Evolutionary conservation across 192 early-diverging fungal genomes (phyloP), one percentile per base, ranked within the genome.

Genomic region (Chytriomyces sp.): DNA sequence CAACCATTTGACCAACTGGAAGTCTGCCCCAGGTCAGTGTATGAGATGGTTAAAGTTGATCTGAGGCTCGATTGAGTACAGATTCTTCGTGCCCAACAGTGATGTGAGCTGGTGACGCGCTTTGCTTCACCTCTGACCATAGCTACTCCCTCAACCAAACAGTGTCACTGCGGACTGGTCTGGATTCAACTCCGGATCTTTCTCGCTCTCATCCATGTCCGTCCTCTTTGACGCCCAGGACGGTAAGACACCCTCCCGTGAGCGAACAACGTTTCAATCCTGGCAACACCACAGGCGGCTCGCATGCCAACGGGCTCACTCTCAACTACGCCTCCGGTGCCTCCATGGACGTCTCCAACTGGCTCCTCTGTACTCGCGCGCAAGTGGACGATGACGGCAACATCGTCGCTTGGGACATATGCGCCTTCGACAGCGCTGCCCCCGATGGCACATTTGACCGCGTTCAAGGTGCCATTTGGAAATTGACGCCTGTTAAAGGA

Each of bases 391-490:
- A 70, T 31, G 36, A 12, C 39, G 57, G 38, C n/a, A 40, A 59
- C 3, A 22, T n/a, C 14, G 55, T 70, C 8, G 25, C 8, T 26
- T 70, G 68, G 68, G 68, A 70, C 37, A 59, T 70, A 59, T 70
- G 68, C 39, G 57, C 68, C 38, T 39, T 70, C 14, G n/a, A n/a
- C n/a, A n/a, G n/a, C n/a, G n/a, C n/a, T n/a, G n/a, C n/a, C n/a
- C n/a, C n/a, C 17, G 30, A 8, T 28, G 57, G 57, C 34, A 59
- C 56, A 7, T 70, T 41, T 25, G 68, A 70, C 57, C 39, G 44
- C 54, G n/a, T 31, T 40, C 39, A 44, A 6, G 57, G 68, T 12
- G 68, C 57, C 33, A n/a, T 5, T 5, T 70, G 44, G 12, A 59
- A 34, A 25, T 70, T 70, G 5, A 1, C 57, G 10, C 68, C 53